Percentiles rank a stretch among this genome's conserved stretches.
Evolutionary conservation across 345 rosid genomes (phyloP).

Genomic region (Citrus unshiu): DNA sequence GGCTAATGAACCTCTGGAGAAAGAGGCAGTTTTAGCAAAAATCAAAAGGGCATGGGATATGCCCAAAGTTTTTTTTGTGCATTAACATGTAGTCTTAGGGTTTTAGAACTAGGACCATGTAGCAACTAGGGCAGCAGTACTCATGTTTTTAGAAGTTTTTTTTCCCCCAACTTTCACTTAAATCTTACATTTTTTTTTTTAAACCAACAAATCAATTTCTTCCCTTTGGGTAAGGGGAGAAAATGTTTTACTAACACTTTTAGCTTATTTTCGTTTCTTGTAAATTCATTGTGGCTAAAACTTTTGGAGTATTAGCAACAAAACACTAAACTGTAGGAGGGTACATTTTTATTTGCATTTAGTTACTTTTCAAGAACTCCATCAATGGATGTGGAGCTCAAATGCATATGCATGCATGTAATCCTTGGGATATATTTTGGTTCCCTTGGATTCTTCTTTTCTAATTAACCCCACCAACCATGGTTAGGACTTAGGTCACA

Average conservation of each 20-base stretch:
- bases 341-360: constrained; percentile 27
- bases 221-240: constrained; percentile 52
- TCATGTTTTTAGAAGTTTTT: constrained; percentile 33
- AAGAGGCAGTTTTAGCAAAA: constrained; percentile 40
- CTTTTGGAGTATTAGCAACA: constrained; percentile 61
- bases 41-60: constrained; percentile 11
- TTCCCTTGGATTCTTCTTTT: constrained; percentile 69
- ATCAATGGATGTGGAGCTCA: constrained; percentile 71
- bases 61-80: constrained; percentile 24
- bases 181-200: constrained; percentile 19
- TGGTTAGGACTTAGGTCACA: constrained; percentile 86
- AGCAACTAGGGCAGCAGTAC: constrained; percentile 10
- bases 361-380: constrained; percentile 41
- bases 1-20: constrained; percentile 29
- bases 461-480: constrained; percentile 47
- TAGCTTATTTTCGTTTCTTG: constrained; percentile 15
- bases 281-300: constrained; percentile 56
- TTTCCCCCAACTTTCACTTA: constrained; percentile 13
- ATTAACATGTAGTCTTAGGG: constrained; percentile 60
- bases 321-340: constrained; percentile 39
- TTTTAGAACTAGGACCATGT: constrained; percentile 55
- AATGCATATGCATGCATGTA: constrained; percentile 56
- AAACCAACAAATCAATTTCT: constrained; percentile 22
- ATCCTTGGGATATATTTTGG: constrained; percentile 86
- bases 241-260: constrained; percentile 3